phyloP scores from a whole-genome alignment of 495 filamentous ascomycete genomes.

The Lophiotrema nucula region DNA sequence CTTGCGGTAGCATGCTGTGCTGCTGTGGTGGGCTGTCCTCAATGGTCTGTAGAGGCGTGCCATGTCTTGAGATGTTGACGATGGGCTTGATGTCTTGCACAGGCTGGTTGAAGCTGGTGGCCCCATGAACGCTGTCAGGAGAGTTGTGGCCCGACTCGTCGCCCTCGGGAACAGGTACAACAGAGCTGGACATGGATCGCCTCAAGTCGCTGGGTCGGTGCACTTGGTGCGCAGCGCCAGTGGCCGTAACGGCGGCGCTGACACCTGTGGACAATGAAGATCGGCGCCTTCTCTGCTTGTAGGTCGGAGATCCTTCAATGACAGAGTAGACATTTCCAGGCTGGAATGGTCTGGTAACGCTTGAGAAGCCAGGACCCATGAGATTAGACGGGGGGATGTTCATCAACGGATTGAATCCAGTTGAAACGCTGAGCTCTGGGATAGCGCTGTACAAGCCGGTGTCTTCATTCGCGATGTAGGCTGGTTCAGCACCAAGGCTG shows the following conservation, averaged over 20 bases:
- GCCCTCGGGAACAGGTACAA: constrained; percentile 75
- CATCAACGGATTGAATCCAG: constrained; percentile 78
- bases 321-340: constrained; percentile 86
- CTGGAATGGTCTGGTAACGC: constrained; percentile 65
- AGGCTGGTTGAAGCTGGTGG: constrained; percentile 52
- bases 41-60: constrained; percentile 77
- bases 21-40: constrained; percentile 73
- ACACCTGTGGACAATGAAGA: constrained; percentile 79
- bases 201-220: constrained; percentile 83
- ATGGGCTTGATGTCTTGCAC: constrained; percentile 60
- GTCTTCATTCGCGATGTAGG: constrained; percentile 97
- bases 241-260: constrained; percentile 58
- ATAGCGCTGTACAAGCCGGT: constrained; percentile 93
- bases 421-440: constrained; percentile 64
- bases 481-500: constrained; percentile 76
- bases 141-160: constrained; percentile 70
- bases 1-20: constrained; percentile 58
- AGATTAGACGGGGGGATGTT: constrained; percentile 86
- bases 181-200: constrained; percentile 85
- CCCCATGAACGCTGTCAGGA: constrained; percentile 60
- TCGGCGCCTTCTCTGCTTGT: constrained; percentile 92
- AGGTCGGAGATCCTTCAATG: constrained; percentile 95
- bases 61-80: constrained; percentile 80
- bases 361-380: constrained; percentile 69
- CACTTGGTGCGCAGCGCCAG: constrained; percentile 56